Evolutionary conservation across 257 asterid genomes (phyloP).

Genomic region (Solanum neorickii): DNA sequence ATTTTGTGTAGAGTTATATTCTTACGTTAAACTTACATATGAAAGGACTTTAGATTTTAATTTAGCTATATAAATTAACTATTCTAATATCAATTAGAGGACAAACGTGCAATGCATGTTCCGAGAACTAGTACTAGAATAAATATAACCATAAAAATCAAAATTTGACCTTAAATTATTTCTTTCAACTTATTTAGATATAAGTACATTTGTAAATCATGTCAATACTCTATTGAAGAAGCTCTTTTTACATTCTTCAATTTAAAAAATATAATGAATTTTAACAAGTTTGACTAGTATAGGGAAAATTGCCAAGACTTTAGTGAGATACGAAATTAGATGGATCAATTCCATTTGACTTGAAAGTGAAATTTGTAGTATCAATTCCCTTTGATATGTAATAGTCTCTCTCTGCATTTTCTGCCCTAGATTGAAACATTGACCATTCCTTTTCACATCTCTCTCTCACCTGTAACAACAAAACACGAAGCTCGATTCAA

Average conservation of each 20-base stretch:
- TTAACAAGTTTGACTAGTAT: background rate
- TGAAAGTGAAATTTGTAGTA: conserved; percentile 23
- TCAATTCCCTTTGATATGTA: conserved; percentile 40
- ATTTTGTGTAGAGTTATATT: too few species aligned
- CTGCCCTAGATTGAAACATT: conserved; percentile 43
- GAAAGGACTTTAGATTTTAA: too few species aligned
- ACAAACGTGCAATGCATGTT: too few species aligned
- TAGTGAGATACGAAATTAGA: conserved; percentile 5
- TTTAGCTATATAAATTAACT: too few species aligned
- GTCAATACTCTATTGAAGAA: background rate
- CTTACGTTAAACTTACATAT: too few species aligned
- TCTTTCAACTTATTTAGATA: background rate
- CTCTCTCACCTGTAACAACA: conserved; percentile 40
- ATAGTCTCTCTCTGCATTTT: conserved; percentile 49
- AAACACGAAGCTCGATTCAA: background rate
- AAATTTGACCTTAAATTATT: background rate
- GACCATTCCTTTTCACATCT: conserved; percentile 68
- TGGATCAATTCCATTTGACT: conserved; percentile 26
- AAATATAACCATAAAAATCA: background rate
- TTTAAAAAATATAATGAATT: background rate
- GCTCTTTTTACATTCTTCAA: background rate
- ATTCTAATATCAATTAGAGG: too few species aligned
- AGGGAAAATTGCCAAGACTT: background rate
- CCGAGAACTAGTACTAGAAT: too few species aligned
- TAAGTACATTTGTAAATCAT: background rate